Evolutionary conservation across 306 rosid species (phyloP).

Genomic region (Sindora glabra): DNA sequence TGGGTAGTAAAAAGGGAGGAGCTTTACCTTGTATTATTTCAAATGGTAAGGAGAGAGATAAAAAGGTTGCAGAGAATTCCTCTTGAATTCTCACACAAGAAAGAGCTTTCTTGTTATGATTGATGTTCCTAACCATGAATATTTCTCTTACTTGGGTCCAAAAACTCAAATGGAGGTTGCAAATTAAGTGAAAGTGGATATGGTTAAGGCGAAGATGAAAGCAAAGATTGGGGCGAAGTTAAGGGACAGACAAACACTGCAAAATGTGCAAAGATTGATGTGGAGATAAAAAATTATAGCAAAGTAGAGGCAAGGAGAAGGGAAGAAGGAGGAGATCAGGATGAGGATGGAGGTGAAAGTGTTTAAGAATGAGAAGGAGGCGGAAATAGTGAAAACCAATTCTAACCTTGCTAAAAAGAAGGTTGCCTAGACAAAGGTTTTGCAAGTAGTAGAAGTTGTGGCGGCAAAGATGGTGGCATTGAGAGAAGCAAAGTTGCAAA

Average conservation of each 20-base stretch:
- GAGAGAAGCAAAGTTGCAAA: slow-evolving; percentile 23
- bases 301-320: slow-evolving; percentile 5
- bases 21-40: too few relatives aligned
- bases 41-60: too few relatives aligned
- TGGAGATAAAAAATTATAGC: slow-evolving; percentile 19
- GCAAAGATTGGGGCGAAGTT: slow-evolving; percentile 13
- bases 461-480: slow-evolving; percentile 27
- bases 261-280: slow-evolving; percentile 26
- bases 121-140: slow-evolving; percentile 54
- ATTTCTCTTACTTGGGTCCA: slow-evolving; percentile 58
- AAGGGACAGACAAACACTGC: slow-evolving; percentile 16
- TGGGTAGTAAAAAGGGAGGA: too few relatives aligned
- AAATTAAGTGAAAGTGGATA: slow-evolving; percentile 41
- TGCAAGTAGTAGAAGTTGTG: too few relatives aligned
- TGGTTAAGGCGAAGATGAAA: slow-evolving; percentile 24
- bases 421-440: background rate
- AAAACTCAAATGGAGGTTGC: slow-evolving; percentile 65
- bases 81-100: slow-evolving; percentile 48
- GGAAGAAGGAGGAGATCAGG: slow-evolving; percentile 19
- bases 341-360: slow-evolving; percentile 15
- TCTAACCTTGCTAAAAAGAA: slow-evolving; percentile 22
- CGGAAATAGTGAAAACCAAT: slow-evolving; percentile 16
- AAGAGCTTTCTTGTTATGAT: slow-evolving; percentile 52
- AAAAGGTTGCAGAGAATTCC: slow-evolving; percentile 50
- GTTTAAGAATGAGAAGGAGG: slow-evolving; percentile 29